Evolutionary conservation across 352 stramenopile species (phyloP).

Genomic region (Globisporangium middletonii): DNA sequence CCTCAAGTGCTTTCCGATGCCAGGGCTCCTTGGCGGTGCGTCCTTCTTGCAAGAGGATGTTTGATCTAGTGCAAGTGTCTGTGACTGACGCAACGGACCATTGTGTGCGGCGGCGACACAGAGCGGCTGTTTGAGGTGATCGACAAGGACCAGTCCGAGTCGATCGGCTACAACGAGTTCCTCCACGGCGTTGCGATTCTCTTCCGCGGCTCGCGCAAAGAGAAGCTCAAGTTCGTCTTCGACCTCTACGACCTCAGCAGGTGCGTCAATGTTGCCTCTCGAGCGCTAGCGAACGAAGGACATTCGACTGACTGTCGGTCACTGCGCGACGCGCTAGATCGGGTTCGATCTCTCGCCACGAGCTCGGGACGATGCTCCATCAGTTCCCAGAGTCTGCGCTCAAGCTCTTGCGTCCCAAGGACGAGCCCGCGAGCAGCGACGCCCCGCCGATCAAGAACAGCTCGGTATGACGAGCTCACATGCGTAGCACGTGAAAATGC

Average conservation of each 20-base stretch:
- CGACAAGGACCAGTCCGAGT: constrained; percentile 85
- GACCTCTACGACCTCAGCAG: constrained; percentile 90
- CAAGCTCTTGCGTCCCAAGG: constrained; percentile 45
- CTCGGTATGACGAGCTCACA: constrained; percentile 1
- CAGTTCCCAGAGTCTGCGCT: constrained; percentile 77
- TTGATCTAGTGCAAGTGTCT: too few species aligned
- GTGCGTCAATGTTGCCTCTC: constrained; percentile 16
- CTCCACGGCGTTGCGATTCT: constrained; percentile 86
- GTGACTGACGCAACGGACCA: background rate
- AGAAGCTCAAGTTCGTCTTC: constrained; percentile 93
- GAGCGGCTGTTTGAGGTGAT: constrained; percentile 92
- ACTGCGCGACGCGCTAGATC: constrained; percentile 29
- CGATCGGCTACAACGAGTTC: constrained; percentile 91
- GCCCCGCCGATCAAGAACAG: constrained; percentile 5
- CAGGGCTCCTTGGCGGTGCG: constrained; percentile 79
- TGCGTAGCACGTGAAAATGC: background rate
- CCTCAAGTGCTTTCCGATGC: constrained; percentile 91
- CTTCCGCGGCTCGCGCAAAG: constrained; percentile 77
- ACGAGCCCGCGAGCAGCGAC: constrained; percentile 12
- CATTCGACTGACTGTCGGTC: background rate
- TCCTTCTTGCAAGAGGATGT: background rate
- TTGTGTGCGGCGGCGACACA: constrained; percentile 2
- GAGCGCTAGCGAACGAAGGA: background rate
- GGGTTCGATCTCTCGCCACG: constrained; percentile 79
- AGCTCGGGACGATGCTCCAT: constrained; percentile 82